A percentile compares a stretch with the other conserved stretches of the same genome.
These are phyloP conservation scores for Malbranchea zuffiana DNA, from an alignment of 2,329 filamentous ascomycete species.

Conservation along the genomic window DNA sequence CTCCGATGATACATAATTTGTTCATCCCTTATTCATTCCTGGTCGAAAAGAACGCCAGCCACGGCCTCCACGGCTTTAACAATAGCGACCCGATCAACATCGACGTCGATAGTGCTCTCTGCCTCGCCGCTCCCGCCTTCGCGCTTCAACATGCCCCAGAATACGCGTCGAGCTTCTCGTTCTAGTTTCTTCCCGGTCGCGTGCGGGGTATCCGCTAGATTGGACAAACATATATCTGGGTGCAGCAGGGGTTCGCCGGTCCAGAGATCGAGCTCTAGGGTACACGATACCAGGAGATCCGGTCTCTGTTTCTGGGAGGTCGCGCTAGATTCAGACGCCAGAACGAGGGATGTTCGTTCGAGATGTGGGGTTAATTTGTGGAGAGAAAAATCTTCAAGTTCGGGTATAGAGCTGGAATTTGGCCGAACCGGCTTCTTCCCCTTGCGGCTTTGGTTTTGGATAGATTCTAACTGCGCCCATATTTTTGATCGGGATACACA, in stretches of 20 bases:
- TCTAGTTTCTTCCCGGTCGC: slow-evolving; percentile 22
- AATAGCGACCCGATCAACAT: slow-evolving; percentile 21
- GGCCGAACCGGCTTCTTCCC: too few relatives aligned
- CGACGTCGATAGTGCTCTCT: slow-evolving; percentile 16
- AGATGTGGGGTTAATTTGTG: slow-evolving; percentile 27
- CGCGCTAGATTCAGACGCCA: too few relatives aligned
- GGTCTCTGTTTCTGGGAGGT: slow-evolving; percentile 11
- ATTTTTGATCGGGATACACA: slow-evolving; percentile 28
- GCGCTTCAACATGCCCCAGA: slow-evolving; percentile 26
- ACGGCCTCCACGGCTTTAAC: slow-evolving; percentile 29
- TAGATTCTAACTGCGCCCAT: slow-evolving; percentile 21
- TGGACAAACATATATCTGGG: slow-evolving; percentile 27
- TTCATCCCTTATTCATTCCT: too few relatives aligned
- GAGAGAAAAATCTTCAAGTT: slow-evolving; percentile 16
- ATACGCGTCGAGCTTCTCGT: slow-evolving; percentile 30
- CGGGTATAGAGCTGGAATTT: neutral
- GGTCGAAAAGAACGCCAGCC: slow-evolving; percentile 24
- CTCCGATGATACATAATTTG: too few relatives aligned
- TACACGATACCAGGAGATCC: slow-evolving; percentile 27
- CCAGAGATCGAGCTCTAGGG: slow-evolving; percentile 30
- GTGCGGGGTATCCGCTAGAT: neutral
- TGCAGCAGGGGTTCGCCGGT: slow-evolving; percentile 31
- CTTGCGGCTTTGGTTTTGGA: neutral
- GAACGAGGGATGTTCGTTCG: slow-evolving; percentile 27
- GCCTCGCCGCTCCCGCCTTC: too few relatives aligned